phyloP scores from a whole-genome alignment of 768 basidiomycete species.

The Collybia sp. region DNA sequence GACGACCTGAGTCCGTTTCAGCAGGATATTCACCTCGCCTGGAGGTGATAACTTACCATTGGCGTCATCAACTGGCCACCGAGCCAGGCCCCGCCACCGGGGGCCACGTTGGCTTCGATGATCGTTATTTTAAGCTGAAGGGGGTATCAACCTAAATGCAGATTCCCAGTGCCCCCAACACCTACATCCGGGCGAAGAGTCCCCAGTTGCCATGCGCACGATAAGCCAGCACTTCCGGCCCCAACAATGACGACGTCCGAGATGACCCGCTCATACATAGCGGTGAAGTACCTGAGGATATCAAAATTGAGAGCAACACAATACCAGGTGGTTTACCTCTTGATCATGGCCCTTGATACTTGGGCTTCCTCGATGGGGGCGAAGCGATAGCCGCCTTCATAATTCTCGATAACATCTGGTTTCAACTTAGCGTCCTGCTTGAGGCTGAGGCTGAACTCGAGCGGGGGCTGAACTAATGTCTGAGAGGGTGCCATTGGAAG shows the following conservation, averaged over 20 bases:
- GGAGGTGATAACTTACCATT: slow-evolving; percentile 43
- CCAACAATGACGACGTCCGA: slow-evolving; percentile 79
- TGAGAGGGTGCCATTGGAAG: slow-evolving; percentile 9
- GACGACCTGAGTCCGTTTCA: slow-evolving; percentile 43
- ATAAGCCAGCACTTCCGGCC: slow-evolving; percentile 64
- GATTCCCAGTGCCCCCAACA: neutral
- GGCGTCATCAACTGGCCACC: slow-evolving; percentile 77
- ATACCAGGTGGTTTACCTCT: slow-evolving; percentile 35
- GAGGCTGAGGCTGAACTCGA: neutral
- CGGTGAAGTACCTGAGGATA: slow-evolving; percentile 52
- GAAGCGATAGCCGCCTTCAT: slow-evolving; percentile 61
- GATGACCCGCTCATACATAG: slow-evolving; percentile 68
- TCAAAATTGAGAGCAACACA: neutral
- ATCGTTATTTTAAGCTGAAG: slow-evolving; percentile 46
- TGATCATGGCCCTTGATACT: slow-evolving; percentile 75
- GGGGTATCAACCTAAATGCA: neutral
- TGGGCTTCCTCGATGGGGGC: slow-evolving; percentile 75
- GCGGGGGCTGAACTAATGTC: slow-evolving; percentile 2
- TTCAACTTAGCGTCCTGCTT: slow-evolving; percentile 2
- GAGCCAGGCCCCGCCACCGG: slow-evolving; percentile 76
- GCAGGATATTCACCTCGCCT: neutral
- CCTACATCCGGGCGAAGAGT: slow-evolving; percentile 60
- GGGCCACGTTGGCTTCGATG: slow-evolving; percentile 76
- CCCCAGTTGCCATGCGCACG: slow-evolving; percentile 71
- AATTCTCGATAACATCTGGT: slow-evolving; percentile 42